Evolutionary conservation across 257 asterid species (phyloP).

Genomic region (Orobanche coerulescens): DNA sequence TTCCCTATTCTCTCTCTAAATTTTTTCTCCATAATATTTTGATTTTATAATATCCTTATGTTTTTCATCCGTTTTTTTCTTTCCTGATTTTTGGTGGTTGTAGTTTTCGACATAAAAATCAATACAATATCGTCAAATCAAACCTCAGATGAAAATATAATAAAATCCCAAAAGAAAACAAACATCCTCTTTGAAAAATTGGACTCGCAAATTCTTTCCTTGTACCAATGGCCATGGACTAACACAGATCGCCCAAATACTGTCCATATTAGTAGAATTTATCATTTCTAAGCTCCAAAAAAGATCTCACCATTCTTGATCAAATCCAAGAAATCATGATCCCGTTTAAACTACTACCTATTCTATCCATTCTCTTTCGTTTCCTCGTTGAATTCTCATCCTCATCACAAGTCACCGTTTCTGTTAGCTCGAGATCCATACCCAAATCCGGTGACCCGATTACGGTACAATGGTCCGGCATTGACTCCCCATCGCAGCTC

Average conservation of each 20-base stretch:
- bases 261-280: neutral
- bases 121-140: too few species aligned
- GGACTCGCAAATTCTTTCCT: neutral
- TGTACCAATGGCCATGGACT: neutral
- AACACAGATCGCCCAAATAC: conserved; percentile 6
- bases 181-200: neutral
- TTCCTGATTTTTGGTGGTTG: too few species aligned
- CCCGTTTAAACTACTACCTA: conserved; percentile 19
- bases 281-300: neutral
- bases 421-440: conserved; percentile 39
- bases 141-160: neutral
- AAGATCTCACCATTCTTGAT: neutral
- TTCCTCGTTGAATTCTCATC: conserved; percentile 24
- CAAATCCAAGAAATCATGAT: conserved; percentile 17
- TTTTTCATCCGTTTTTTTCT: too few species aligned
- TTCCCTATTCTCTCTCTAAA: too few species aligned
- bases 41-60: too few species aligned
- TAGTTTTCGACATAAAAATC: too few species aligned
- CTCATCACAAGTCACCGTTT: conserved; percentile 36
- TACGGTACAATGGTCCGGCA: conserved; percentile 65
- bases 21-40: too few species aligned
- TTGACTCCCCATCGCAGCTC: conserved; percentile 54
- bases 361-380: conserved; percentile 18
- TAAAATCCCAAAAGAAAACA: too few species aligned
- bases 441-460: conserved; percentile 59